Evolutionary conservation across 2,329 filamentous ascomycete genomes (phyloP), one percentile per base, ranked within the genome.

Genomic region (Waltergamsia citrina): DNA sequence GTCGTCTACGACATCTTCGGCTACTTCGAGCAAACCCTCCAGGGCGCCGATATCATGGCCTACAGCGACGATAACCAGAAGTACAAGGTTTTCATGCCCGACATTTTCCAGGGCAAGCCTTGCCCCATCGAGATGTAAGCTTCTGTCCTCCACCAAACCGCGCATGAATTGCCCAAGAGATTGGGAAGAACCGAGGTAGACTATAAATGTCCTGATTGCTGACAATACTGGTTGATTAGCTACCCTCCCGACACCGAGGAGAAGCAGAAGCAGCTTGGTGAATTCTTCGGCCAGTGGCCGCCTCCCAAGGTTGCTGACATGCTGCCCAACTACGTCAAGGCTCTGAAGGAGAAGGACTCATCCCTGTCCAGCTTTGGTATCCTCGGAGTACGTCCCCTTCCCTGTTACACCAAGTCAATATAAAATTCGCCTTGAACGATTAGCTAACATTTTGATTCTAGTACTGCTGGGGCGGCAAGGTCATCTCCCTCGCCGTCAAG

Each of bases 31-130:
- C 81, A 85, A 57, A 78, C 79, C 3, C 41, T 83, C 9, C 79
- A 84, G 53, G 81, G 79, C 17, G 76, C 77, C 41, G 81, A 85
- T 47, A 83, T 75, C 44, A 61, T 81, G 17, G 65, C 74, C 29
- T 62, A 60, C 29, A 63, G 65, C 40, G 66, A 73, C 47, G 51
- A 63, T 55, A 69, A 61, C 58, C 72, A 63, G 54, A 75, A 83
- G 50, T 92, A 93, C 66, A 78, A 78, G 46, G 84, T 94, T 45
- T 87, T 88, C 60, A 88, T 95, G 42, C 88, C 88, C 19, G 88
- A 95, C 62, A 90, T 85, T 70, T 94, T 94, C 65, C 72, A 83
- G 39, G 87, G 85, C 53, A 69, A 74, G 43, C 81, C 85, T 3
- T 61, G 60, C 48, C 58, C 63, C 32, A 67, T 77, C 53, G 63